phyloP scores from a whole-genome alignment of 208 protist genomes.

The Leishmania guyanensis region DNA sequence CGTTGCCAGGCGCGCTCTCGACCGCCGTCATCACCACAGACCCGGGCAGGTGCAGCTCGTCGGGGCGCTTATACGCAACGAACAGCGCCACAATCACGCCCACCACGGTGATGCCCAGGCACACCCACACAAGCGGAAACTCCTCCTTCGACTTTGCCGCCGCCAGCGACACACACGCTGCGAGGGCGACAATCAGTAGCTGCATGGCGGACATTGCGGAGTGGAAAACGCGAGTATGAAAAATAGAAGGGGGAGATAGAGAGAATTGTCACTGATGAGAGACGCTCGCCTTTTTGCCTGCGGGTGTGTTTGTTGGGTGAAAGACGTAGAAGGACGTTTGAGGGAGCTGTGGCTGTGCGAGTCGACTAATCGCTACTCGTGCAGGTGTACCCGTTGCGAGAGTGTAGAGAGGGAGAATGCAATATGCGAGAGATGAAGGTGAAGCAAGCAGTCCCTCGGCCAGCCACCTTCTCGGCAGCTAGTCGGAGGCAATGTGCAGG shows the following conservation, averaged over 20 bases:
- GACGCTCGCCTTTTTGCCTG: background rate
- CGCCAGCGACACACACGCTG: constrained; percentile 27
- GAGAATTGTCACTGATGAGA: background rate
- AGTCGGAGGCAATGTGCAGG: too few relatives aligned
- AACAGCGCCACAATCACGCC: constrained; percentile 47
- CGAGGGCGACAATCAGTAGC: constrained; percentile 30
- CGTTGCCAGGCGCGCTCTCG: constrained; percentile 29
- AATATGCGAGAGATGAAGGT: background rate
- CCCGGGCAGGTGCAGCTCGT: constrained; percentile 48
- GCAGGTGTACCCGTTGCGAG: too few relatives aligned
- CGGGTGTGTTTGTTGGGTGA: background rate
- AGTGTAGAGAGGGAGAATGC: background rate
- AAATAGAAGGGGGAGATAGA: background rate
- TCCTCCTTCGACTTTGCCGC: constrained; percentile 40
- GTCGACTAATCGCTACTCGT: background rate
- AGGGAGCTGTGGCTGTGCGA: background rate
- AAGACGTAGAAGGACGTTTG: background rate
- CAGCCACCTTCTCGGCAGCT: too few relatives aligned
- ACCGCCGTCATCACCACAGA: constrained; percentile 40
- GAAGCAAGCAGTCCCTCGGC: background rate
- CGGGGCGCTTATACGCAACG: constrained; percentile 58
- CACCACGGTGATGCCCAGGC: constrained; percentile 60
- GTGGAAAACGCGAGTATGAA: background rate
- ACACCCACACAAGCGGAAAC: constrained; percentile 67
- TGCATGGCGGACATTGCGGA: constrained; percentile 11